These are phyloP conservation scores for Pythium biforme DNA, from an alignment of 352 stramenopile species.

Conservation along the genomic window DNA sequence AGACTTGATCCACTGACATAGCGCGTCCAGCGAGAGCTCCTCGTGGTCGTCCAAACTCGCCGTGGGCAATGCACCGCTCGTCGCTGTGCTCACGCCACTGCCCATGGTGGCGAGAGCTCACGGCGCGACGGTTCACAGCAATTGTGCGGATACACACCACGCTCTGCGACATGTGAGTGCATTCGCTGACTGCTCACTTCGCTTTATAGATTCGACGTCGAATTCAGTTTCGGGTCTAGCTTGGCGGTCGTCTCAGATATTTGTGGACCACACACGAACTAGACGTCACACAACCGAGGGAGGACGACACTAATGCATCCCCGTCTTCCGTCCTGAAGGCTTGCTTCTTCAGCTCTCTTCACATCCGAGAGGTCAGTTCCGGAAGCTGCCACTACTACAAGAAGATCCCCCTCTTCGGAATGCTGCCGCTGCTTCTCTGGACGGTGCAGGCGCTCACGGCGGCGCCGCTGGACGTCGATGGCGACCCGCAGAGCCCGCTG, in stretches of 20 bases:
- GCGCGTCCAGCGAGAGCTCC: constrained; percentile 25
- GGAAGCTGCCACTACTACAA: background rate
- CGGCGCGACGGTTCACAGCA: constrained; percentile 7
- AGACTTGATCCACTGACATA: constrained; percentile 36
- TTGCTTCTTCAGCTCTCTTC: constrained; percentile 3
- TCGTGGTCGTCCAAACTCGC: constrained; percentile 14
- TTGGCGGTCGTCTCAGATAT: background rate
- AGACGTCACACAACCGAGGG: constrained; percentile 15
- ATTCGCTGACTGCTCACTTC: no score
- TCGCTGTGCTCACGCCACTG: constrained; percentile 26
- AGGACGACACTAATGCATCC: constrained; percentile 6
- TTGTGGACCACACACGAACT: constrained; percentile 8
- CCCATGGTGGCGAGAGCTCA: constrained; percentile 22
- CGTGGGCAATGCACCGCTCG: background rate
- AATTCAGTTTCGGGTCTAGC: no score
- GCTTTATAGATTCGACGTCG: no score
- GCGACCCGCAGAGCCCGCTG: constrained; percentile 12
- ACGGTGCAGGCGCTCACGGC: constrained; percentile 13
- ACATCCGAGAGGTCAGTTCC: background rate
- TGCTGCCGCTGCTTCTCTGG: constrained; percentile 20
- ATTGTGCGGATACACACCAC: background rate
- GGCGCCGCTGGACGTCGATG: constrained; percentile 6
- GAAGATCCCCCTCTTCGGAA: background rate
- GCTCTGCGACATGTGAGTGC: constrained; percentile 2
- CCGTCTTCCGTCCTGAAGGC: background rate